Evolutionary conservation across 2,329 filamentous ascomycete genomes (phyloP).

Genomic region (Whalleya microplaca): DNA sequence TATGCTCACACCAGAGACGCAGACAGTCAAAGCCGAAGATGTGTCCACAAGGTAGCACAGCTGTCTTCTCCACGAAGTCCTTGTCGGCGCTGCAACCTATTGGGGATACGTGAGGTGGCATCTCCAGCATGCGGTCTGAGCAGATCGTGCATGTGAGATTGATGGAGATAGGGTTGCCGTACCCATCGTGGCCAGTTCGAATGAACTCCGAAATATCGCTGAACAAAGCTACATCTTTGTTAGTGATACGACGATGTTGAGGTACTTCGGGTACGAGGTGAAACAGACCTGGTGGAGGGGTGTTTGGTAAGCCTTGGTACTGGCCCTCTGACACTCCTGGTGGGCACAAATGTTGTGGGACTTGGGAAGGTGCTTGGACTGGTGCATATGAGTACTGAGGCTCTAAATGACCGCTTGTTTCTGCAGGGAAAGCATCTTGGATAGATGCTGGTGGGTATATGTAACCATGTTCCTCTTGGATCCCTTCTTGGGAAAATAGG

Average conservation of each 20-base stretch:
- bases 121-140: slow-evolving; percentile 5
- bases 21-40: slow-evolving; percentile 22
- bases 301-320: background rate
- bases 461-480: too few relatives aligned
- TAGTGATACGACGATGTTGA: background rate
- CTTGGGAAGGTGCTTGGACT: background rate
- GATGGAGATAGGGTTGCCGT: slow-evolving; percentile 7
- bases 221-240: slow-evolving; percentile 20
- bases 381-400: too few relatives aligned
- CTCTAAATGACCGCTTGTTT: too few relatives aligned
- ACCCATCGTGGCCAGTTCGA: slow-evolving; percentile 2
- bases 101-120: slow-evolving; percentile 1
- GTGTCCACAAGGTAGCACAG: slow-evolving; percentile 29
- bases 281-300: background rate
- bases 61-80: background rate
- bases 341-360: background rate
- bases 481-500: too few relatives aligned
- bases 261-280: background rate
- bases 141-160: slow-evolving; percentile 27
- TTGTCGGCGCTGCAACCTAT: background rate
- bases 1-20: background rate
- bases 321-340: background rate
- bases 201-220: slow-evolving; percentile 21
- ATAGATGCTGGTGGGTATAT: too few relatives aligned
- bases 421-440: too few relatives aligned